These are phyloP conservation scores for Ajuga chamaepitys DNA, from an alignment of 257 asterid genomes.

Conservation along the genomic window DNA sequence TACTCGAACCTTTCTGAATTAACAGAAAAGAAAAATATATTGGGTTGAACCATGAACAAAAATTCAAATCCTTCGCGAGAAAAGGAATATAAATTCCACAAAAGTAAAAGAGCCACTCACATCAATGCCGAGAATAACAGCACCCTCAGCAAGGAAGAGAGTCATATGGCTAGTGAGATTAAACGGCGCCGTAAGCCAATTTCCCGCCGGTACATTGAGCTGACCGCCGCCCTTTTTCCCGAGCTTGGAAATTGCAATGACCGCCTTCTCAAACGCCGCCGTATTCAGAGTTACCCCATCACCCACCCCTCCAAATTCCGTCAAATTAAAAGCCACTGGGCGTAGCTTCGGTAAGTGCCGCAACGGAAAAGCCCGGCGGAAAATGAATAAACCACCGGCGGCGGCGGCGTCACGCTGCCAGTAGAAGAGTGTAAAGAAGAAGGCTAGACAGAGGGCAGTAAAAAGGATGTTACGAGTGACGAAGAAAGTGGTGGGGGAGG, in stretches of 20 bases:
- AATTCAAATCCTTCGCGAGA: conserved; percentile 11
- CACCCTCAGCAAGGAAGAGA: conserved; percentile 69
- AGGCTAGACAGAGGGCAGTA: conserved; percentile 27
- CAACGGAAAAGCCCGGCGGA: conserved; percentile 29
- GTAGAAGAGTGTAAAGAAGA: conserved; percentile 31
- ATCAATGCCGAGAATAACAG: conserved; percentile 68
- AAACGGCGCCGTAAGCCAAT: conserved; percentile 84
- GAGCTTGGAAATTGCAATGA: conserved; percentile 49
- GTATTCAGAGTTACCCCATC: conserved; percentile 69
- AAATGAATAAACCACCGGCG: conserved; percentile 30
- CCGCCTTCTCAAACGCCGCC: conserved; percentile 64
- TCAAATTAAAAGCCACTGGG: conserved; percentile 48
- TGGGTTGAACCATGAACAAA: not conserved
- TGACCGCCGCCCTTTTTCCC: conserved; percentile 69
- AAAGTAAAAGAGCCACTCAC: conserved; percentile 32
- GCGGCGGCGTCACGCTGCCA: conserved; percentile 44
- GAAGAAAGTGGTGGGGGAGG: conserved; percentile 21
- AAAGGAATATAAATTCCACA: not conserved
- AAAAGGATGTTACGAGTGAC: conserved; percentile 37
- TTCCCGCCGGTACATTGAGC: conserved; percentile 72
- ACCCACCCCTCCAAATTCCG: conserved; percentile 79
- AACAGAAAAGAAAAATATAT: not conserved
- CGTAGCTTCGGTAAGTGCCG: conserved; percentile 43
- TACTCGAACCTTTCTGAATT: not conserved
- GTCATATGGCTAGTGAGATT: conserved; percentile 84